Base-by-base conservation (phyloP, 352 stramenopile species). In the Peronosclerospora sorghi region DNA sequence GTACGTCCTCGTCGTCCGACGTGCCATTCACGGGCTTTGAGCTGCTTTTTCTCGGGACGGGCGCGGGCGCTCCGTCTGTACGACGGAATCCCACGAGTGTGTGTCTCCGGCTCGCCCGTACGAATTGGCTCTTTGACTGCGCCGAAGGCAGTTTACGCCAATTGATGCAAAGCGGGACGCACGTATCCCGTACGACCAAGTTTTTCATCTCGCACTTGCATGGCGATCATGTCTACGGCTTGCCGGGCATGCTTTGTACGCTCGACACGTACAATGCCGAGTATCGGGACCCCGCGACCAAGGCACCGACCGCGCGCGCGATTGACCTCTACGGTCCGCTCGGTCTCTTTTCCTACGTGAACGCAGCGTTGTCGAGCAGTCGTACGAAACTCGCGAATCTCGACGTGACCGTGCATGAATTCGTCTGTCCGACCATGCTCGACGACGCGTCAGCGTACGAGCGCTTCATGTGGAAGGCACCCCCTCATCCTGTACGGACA, bases 121-220 rank as follows among this genome's bases (percentile, higher is more conserved):
- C 60, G 26, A 90, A 83, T 44, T 94, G 79, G 78, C 86, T 94
- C 66, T 91, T 94, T 41, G 83, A 94, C 59, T 92, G 80, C 29
- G 83, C 74, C 0, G 83, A 94, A 37, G 81, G 76, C 13, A 86
- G 73, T 41, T 47, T 88, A 32, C 60, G 73, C 4, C 80, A 94
- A 45, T 58, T 94, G 18, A 88, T 92, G 56, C 81, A 82, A 47
- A 87, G 68, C 43, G 65, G 65, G 7, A 68, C 89, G 14, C 69
- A 73, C 3, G 75, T 86, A 45, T 67, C 78, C 13, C 61, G 76
- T 10, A 86, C 73, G 4, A 83, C 78, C 52, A 82, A 82, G 54
- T 91, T 94, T 54, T 94, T 94, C 41, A 51, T 94, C 23, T 72
- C 78, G 29, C 83, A 94, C 50, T 23, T 92, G 38, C 83, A 94